Percentiles rank a stretch among this genome's conserved stretches.
phyloP scores from a whole-genome alignment of 192 early-diverging fungal genomes.

The Backusella circina region DNA sequence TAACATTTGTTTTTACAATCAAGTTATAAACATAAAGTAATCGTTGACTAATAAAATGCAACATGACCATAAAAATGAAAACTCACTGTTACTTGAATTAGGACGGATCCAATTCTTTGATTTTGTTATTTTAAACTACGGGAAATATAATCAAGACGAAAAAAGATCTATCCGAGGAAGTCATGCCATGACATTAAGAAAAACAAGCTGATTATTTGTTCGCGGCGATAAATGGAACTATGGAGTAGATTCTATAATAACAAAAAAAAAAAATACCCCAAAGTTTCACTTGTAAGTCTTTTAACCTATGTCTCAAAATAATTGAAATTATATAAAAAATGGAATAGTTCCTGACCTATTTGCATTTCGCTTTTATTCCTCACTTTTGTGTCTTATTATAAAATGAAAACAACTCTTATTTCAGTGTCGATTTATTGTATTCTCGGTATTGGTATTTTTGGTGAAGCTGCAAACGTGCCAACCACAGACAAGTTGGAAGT shows the following conservation, averaged over 20 bases:
- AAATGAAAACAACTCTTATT: neutral
- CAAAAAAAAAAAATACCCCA: neutral
- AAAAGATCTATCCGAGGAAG: neutral
- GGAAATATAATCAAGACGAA: neutral
- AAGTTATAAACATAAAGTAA: neutral
- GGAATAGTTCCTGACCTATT: neutral
- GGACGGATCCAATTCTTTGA: neutral
- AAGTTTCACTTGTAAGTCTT: neutral
- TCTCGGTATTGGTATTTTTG: neutral
- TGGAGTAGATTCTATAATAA: neutral
- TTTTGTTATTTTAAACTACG: neutral
- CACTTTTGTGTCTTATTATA: neutral
- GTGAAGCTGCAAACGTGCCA: neutral
- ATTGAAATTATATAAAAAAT: neutral
- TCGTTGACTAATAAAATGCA: neutral
- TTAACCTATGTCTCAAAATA: constrained; percentile 1
- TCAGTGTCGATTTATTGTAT: neutral
- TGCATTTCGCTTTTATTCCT: neutral
- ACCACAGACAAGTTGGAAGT: neutral
- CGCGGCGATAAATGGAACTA: neutral
- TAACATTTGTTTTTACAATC: neutral
- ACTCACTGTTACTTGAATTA: neutral
- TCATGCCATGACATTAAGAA: neutral
- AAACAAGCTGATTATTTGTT: neutral
- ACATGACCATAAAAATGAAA: neutral